These are phyloP conservation scores for Carallia pectinifolia DNA, from an alignment of 345 rosid genomes.

Conservation along the genomic window DNA sequence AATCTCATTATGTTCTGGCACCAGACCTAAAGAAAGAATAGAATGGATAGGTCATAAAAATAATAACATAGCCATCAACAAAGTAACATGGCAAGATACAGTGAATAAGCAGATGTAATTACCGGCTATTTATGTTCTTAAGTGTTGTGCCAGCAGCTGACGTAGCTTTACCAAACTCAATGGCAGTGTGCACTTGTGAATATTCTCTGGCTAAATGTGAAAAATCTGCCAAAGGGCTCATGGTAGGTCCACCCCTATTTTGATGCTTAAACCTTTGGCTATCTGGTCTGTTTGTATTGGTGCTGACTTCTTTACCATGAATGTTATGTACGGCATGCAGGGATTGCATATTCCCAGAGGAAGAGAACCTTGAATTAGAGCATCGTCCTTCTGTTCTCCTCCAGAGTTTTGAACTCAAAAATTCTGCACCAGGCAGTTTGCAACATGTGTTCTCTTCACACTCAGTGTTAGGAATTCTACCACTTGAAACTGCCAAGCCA, in stretches of 20 bases:
- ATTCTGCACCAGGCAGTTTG: constrained; percentile 80
- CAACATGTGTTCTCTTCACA: constrained; percentile 65
- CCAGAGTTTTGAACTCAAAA: constrained; percentile 87
- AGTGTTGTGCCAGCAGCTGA: constrained; percentile 23
- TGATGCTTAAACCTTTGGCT: constrained; percentile 33
- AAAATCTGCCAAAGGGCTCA: constrained; percentile 24
- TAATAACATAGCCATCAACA: no score
- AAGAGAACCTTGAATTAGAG: constrained; percentile 40
- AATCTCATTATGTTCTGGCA: no score
- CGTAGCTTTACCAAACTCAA: constrained; percentile 27
- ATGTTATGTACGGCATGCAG: constrained; percentile 18
- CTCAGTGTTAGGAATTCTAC: constrained; percentile 50
- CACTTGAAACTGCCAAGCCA: constrained; percentile 59
- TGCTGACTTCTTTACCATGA: constrained; percentile 22
- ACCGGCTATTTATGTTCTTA: constrained; percentile 43
- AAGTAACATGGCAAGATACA: background rate
- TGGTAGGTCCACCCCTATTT: constrained; percentile 15
- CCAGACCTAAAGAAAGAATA: no score
- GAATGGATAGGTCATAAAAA: no score
- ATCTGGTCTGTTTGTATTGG: constrained; percentile 25
- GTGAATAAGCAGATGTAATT: constrained; percentile 10
- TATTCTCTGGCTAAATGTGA: constrained; percentile 26
- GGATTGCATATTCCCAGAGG: constrained; percentile 31
- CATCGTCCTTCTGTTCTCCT: constrained; percentile 58
- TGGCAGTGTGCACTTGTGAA: constrained; percentile 29